Conservation (phyloP, 345 rosid genomes). For the Eucalyptus decipiens region DNA sequence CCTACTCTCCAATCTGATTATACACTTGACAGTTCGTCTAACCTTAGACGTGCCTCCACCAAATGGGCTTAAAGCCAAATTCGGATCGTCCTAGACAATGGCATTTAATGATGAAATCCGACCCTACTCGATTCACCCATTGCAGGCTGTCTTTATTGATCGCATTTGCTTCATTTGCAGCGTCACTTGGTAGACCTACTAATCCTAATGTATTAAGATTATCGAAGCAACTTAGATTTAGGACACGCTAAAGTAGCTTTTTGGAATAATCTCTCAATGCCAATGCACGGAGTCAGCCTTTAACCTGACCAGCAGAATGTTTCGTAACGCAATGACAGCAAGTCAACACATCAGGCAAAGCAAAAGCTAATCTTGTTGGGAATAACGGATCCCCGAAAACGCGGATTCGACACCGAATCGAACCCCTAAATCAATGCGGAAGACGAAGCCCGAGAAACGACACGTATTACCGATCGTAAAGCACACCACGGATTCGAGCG, state of each 20-base stretch:
- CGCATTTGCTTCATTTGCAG: background rate
- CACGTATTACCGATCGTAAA: no score
- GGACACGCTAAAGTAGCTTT: background rate
- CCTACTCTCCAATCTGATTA: background rate
- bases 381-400: no score
- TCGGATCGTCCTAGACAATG: background rate
- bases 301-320: background rate
- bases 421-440: no score
- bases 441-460: no score
- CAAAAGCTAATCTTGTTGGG: background rate
- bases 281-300: background rate
- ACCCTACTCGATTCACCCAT: background rate
- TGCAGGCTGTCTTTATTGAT: background rate
- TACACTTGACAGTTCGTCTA: background rate
- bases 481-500: no score
- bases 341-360: background rate
- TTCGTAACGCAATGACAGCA: background rate
- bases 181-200: background rate
- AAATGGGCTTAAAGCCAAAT: background rate
- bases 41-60: background rate
- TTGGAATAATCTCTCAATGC: background rate
- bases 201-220: background rate
- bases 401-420: no score
- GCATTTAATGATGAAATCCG: background rate
- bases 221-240: background rate